Conservation (phyloP, 2,329 filamentous ascomycete genomes). For the Phaeosphaeriaceae sp. region DNA sequence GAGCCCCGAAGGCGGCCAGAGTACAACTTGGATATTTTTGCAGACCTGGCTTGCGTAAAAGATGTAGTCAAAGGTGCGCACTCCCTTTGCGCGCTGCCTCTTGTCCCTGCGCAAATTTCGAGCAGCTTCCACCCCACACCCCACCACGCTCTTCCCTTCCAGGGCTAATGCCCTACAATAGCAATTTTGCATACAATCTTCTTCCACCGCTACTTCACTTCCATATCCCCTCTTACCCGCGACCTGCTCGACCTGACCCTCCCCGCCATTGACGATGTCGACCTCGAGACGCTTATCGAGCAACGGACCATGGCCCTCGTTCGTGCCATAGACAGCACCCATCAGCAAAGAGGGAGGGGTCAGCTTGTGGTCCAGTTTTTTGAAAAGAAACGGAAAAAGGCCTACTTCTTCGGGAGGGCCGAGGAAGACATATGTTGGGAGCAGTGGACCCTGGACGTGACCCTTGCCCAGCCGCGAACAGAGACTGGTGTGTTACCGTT, state of each 20-base stretch:
- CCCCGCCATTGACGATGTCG: conserved; percentile 85
- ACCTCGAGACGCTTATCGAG: conserved; percentile 93
- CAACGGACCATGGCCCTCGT: conserved; percentile 80
- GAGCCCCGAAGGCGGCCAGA: conserved; percentile 75
- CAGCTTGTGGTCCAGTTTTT: conserved; percentile 91
- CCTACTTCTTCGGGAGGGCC: conserved; percentile 71
- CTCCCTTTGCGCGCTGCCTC: too few relatives aligned
- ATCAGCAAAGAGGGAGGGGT: conserved; percentile 67
- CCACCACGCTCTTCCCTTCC: conserved; percentile 7
- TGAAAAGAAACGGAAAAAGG: conserved; percentile 85
- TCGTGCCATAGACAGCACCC: conserved; percentile 71
- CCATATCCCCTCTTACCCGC: conserved; percentile 79
- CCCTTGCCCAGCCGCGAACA: conserved; percentile 86
- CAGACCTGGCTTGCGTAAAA: conserved; percentile 85
- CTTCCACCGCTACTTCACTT: conserved; percentile 97
- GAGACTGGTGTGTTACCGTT: conserved; percentile 72
- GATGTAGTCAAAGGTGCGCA: conserved; percentile 90
- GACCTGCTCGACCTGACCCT: conserved; percentile 91
- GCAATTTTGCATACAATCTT: conserved; percentile 96
- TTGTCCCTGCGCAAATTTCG: conserved; percentile 10
- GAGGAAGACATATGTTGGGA: conserved; percentile 98
- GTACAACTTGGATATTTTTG: conserved; percentile 92
- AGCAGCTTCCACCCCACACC: background rate
- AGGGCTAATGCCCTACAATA: conserved; percentile 46
- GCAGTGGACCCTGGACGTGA: conserved; percentile 91